Conservation (phyloP, 2,329 filamentous ascomycete genomes). For the Aspergillus glaucus region DNA sequence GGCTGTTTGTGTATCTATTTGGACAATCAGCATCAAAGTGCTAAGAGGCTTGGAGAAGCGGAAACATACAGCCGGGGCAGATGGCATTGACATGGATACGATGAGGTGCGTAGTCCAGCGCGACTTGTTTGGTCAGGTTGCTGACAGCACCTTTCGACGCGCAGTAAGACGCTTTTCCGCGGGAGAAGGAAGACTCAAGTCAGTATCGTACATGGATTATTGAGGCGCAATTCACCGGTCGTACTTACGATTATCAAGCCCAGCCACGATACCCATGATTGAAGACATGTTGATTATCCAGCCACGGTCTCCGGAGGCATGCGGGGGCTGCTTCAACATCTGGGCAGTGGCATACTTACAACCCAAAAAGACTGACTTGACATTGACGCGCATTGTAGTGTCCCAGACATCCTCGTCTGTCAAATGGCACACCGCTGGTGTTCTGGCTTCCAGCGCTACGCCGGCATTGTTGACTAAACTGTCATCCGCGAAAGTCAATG, state of each 20-base stretch:
- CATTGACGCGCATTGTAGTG: slow-evolving; percentile 30
- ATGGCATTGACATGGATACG: slow-evolving; percentile 50
- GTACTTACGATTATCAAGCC: slow-evolving; percentile 14
- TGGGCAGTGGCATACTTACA: slow-evolving; percentile 36
- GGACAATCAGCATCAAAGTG: background rate
- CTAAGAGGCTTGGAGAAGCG: background rate
- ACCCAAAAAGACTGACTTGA: slow-evolving; percentile 36
- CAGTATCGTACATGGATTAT: background rate
- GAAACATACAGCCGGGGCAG: slow-evolving; percentile 43
- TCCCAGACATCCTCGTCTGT: slow-evolving; percentile 44
- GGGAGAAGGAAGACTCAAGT: background rate
- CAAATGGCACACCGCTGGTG: slow-evolving; percentile 39
- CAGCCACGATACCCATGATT: slow-evolving; percentile 24
- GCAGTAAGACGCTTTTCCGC: slow-evolving; percentile 32
- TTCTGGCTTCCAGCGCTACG: slow-evolving; percentile 34
- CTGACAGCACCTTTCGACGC: slow-evolving; percentile 47
- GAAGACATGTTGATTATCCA: slow-evolving; percentile 33
- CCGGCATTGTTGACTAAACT: slow-evolving; percentile 49
- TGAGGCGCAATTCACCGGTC: too few species aligned
- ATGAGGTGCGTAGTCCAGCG: slow-evolving; percentile 44
- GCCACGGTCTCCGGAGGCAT: slow-evolving; percentile 26
- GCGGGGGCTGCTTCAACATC: slow-evolving; percentile 35
- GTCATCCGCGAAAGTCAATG: background rate
- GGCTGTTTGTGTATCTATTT: slow-evolving; percentile 20
- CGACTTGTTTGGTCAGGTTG: slow-evolving; percentile 45